A percentile compares a stretch with the other conserved stretches of the same genome.
Conservation (phyloP, 164 flowering plant genomes). For the Tinospora cordifolia region DNA sequence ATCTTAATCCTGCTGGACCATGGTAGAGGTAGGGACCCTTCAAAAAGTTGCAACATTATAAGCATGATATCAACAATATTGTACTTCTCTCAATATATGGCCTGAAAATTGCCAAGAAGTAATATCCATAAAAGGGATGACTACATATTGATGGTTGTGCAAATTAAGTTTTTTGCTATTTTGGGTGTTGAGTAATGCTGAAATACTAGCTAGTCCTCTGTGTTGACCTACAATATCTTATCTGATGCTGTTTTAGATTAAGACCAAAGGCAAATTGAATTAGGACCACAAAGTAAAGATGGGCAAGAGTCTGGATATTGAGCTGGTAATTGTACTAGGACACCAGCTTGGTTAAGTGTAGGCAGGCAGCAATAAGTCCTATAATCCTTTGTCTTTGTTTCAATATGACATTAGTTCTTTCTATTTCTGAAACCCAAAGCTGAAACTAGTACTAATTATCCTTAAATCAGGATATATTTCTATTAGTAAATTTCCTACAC, state of each 20-base stretch:
- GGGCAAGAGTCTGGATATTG: background rate
- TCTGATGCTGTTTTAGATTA: too few species aligned
- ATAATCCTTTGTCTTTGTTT: too few species aligned
- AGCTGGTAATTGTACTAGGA: background rate
- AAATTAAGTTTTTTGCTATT: background rate
- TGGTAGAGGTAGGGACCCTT: slow-evolving; percentile 86
- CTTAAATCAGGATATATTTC: too few species aligned
- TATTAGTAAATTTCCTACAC: too few species aligned
- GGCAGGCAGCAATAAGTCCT: too few species aligned
- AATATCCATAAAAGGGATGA: background rate
- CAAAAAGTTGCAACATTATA: slow-evolving; percentile 11
- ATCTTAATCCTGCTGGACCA: slow-evolving; percentile 89
- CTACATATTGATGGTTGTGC: background rate
- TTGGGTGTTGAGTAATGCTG: background rate
- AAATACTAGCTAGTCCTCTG: background rate
- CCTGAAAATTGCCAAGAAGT: too few species aligned
- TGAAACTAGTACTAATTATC: too few species aligned
- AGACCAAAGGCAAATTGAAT: background rate
- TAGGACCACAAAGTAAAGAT: background rate
- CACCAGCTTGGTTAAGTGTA: too few species aligned
- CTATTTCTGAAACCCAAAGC: too few species aligned
- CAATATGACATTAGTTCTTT: too few species aligned
- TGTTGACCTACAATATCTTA: too few species aligned
- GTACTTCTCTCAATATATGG: background rate
- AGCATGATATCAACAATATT: background rate